phyloP scores from a whole-genome alignment of 768 basidiomycete genomes.

The Amylocystis lapponica region DNA sequence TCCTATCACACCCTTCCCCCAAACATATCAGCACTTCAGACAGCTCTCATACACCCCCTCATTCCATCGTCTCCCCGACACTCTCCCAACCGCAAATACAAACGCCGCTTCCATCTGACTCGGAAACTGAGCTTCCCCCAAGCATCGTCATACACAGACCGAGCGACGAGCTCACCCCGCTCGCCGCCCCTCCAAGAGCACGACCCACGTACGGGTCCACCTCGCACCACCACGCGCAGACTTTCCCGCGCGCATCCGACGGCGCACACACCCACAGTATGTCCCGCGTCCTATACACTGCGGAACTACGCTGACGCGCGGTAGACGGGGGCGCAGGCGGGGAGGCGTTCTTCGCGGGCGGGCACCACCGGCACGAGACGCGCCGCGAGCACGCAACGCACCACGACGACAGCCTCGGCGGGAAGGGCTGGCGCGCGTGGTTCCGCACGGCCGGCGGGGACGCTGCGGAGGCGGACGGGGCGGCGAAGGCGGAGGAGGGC shows the following conservation, averaged over 20 bases:
- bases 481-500: not conserved
- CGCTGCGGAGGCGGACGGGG: not conserved
- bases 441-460: conserved; percentile 4
- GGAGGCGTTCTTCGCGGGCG: conserved; percentile 18
- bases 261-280: not conserved
- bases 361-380: conserved; percentile 24
- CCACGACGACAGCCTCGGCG: conserved; percentile 10
- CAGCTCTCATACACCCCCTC: not conserved
- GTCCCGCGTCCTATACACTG: not conserved
- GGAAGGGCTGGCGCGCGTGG: conserved; percentile 11
- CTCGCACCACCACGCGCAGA: not conserved
- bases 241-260: not conserved
- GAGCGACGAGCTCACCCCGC: not conserved
- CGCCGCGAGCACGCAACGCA: conserved; percentile 17
- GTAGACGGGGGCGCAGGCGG: not conserved
- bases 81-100: conserved; percentile 5
- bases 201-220: not conserved
- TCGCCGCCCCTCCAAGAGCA: not conserved
- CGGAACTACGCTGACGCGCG: not conserved
- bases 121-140: not conserved
- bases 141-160: not conserved
- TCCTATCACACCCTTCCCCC: not conserved
- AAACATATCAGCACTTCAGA: no score
- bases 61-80: no score
- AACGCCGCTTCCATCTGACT: not conserved